These are phyloP conservation scores for Ricinus communis DNA, from an alignment of 345 rosid species.

Conservation along the genomic window DNA sequence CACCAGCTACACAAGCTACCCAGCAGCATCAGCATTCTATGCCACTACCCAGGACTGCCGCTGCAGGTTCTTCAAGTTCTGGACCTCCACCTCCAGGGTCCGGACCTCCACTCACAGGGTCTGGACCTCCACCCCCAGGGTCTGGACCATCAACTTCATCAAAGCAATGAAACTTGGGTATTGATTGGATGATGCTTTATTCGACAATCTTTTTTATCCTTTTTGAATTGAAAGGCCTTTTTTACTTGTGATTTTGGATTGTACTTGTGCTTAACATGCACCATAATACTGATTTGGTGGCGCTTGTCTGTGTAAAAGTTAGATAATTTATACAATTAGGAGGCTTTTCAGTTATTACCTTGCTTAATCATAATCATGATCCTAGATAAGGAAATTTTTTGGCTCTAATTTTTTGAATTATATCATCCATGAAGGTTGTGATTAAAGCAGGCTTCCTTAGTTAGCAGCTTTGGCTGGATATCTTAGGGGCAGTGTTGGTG, in stretches of 20 bases:
- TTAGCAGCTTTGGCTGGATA: no score
- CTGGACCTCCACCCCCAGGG: slow-evolving; percentile 12
- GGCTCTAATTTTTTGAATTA: neutral
- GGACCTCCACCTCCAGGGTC: slow-evolving; percentile 12
- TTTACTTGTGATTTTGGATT: neutral
- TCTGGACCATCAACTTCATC: slow-evolving; percentile 8
- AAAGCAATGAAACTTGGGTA: neutral
- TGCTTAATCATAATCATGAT: neutral
- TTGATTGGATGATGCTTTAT: neutral
- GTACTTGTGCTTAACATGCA: neutral
- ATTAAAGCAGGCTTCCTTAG: no score
- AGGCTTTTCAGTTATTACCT: neutral
- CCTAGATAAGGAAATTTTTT: neutral
- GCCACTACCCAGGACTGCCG: slow-evolving; percentile 33
- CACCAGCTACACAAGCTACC: slow-evolving; percentile 34
- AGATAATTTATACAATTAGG: neutral
- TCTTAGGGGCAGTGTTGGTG: no score
- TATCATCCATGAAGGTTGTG: no score
- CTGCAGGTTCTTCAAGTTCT: slow-evolving; percentile 23
- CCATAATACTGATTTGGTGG: neutral
- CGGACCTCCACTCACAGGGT: neutral
- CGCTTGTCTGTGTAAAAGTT: neutral
- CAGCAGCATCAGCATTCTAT: slow-evolving; percentile 45
- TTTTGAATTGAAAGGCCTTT: neutral
- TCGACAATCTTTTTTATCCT: neutral